Evolutionary conservation across 164 flowering plant species (phyloP).

Genomic region (Aristolochia fimbriata): DNA sequence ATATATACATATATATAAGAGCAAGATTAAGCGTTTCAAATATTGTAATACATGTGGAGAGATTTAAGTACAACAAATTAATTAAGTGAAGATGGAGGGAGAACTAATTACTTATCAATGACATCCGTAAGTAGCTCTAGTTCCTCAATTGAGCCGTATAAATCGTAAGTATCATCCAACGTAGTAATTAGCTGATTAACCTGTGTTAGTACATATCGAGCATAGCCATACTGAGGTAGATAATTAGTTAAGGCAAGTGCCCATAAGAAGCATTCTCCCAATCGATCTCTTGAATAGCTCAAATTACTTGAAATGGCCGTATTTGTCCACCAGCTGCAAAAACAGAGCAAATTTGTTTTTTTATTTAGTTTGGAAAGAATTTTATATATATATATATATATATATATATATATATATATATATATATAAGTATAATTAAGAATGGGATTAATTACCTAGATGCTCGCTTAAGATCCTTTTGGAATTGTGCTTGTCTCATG

Average conservation of each 20-base stretch:
- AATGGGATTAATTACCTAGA: slow-evolving; percentile 17
- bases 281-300: slow-evolving; percentile 13
- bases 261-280: slow-evolving; percentile 4
- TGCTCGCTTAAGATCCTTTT: slow-evolving; percentile 17
- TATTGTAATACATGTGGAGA: too few relatives aligned
- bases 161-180: slow-evolving; percentile 5
- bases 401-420: too few relatives aligned
- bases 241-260: background rate
- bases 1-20: too few relatives aligned
- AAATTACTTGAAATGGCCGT: slow-evolving; percentile 15
- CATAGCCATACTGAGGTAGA: background rate
- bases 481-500: slow-evolving; percentile 29
- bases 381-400: too few relatives aligned
- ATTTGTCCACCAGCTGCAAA: slow-evolving; percentile 38
- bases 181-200: slow-evolving; percentile 1
- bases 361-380: too few relatives aligned
- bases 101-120: background rate
- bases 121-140: slow-evolving; percentile 4
- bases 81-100: background rate
- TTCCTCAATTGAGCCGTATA: background rate
- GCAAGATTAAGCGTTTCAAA: too few relatives aligned
- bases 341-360: background rate
- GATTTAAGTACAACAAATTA: background rate
- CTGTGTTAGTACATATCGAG: background rate
- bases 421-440: too few relatives aligned